Conservation (phyloP, 129 eudicot species). For the Silybum marianum region DNA sequence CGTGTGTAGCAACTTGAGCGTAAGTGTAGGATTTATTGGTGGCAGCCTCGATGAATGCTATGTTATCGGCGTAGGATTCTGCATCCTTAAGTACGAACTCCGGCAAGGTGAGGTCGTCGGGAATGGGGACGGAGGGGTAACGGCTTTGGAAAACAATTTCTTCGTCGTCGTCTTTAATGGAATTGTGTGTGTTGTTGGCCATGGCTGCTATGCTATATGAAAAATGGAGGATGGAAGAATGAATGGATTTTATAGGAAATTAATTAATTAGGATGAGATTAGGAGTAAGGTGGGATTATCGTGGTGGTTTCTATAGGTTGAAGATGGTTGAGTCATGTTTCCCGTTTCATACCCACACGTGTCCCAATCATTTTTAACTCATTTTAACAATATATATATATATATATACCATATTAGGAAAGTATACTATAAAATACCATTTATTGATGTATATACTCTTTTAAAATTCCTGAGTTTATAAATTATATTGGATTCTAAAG, state of each 20-base stretch:
- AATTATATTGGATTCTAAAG: no score
- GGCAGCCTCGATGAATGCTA: conserved; percentile 74
- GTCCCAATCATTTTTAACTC: not conserved
- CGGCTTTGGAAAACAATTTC: conserved; percentile 69
- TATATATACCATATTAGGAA: not conserved
- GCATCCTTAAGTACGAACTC: conserved; percentile 78
- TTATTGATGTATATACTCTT: no score
- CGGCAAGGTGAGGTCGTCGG: conserved; percentile 66
- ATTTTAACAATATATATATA: no score
- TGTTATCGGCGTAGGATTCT: conserved; percentile 57
- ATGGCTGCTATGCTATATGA: conserved; percentile 15
- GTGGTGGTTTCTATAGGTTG: conserved; percentile 43
- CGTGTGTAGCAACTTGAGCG: conserved; percentile 66
- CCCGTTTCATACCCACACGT: conserved; percentile 14
- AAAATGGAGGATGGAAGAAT: not conserved
- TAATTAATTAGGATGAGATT: conserved; percentile 32
- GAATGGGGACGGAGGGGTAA: conserved; percentile 64
- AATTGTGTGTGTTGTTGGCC: conserved; percentile 33
- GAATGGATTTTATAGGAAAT: conserved; percentile 21
- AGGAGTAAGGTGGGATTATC: conserved; percentile 34
- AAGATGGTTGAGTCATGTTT: conserved; percentile 55
- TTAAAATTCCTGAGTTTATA: no score
- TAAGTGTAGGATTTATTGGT: conserved; percentile 68
- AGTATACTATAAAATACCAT: no score
- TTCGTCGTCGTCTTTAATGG: conserved; percentile 33